phyloP scores from a whole-genome alignment of 2,329 filamentous ascomycete genomes.

The Fusarium albosuccineum region DNA sequence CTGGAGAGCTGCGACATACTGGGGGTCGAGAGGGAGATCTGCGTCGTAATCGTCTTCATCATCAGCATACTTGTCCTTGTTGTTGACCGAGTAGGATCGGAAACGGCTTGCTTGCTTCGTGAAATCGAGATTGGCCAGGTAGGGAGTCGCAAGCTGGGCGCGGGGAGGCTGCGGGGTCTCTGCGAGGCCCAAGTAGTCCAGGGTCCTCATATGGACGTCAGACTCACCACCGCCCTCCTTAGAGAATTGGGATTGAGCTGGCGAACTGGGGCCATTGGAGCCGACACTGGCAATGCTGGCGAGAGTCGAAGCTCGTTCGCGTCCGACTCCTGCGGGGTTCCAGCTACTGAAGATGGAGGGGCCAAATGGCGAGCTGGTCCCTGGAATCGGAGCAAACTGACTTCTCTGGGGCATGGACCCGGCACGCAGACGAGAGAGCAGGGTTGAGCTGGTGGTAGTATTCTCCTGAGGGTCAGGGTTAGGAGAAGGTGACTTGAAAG shows the following conservation, averaged over 20 bases:
- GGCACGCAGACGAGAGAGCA: conserved; percentile 87
- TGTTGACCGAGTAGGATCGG: conserved; percentile 98
- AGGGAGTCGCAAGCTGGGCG: conserved; percentile 80
- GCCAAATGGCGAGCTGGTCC: conserved; percentile 79
- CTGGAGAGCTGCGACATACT: conserved; percentile 72
- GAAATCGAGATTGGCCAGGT: conserved; percentile 81
- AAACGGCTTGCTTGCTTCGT: conserved; percentile 87
- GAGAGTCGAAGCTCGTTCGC: conserved; percentile 88
- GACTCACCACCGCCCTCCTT: conserved; percentile 86
- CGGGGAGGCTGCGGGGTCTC: conserved; percentile 89
- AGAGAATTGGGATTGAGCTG: conserved; percentile 87
- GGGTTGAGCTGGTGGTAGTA: conserved; percentile 72
- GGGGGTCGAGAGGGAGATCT: conserved; percentile 65
- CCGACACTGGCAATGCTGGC: conserved; percentile 86
- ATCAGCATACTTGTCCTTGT: conserved; percentile 96
- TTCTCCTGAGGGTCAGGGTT: conserved; percentile 64
- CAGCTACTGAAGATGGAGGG: conserved; percentile 92
- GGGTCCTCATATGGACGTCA: conserved; percentile 87
- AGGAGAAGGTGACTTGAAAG: conserved; percentile 78
- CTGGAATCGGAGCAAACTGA: conserved; percentile 71
- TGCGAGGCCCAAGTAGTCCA: conserved; percentile 95
- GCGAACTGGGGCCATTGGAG: conserved; percentile 91
- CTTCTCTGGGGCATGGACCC: conserved; percentile 94
- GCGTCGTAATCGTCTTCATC: conserved; percentile 82
- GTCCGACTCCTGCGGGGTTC: conserved; percentile 74